Percentiles rank a stretch among this genome's conserved stretches.
These are phyloP conservation scores for Aschersonia sp. DNA, from an alignment of 2,329 filamentous ascomycete genomes.

Conservation along the genomic window DNA sequence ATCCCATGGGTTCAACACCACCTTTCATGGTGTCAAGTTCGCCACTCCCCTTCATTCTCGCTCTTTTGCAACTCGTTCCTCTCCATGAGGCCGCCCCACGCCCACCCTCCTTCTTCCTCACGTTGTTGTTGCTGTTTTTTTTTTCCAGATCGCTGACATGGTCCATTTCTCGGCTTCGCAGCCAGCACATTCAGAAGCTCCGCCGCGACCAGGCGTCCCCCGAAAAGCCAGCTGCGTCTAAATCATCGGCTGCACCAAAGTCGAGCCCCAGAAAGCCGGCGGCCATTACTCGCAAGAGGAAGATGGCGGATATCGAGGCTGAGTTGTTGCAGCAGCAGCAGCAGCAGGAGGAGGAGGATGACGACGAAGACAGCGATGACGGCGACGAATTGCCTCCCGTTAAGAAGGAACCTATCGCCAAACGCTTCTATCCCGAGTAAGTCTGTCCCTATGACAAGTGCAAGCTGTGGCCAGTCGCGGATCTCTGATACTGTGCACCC, in stretches of 20 bases:
- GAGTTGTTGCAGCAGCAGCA: no score
- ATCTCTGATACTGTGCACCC: no score
- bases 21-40: slow-evolving; percentile 24
- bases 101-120: slow-evolving; percentile 5
- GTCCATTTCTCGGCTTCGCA: slow-evolving; percentile 7
- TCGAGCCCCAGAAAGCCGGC: background rate
- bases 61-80: background rate
- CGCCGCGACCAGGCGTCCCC: slow-evolving; percentile 17
- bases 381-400: no score
- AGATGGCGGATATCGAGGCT: slow-evolving; percentile 11
- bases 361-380: no score
- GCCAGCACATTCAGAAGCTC: slow-evolving; percentile 32
- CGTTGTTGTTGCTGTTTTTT: background rate
- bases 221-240: slow-evolving; percentile 2
- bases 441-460: no score
- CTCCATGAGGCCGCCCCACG: background rate
- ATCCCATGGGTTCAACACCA: slow-evolving; percentile 22
- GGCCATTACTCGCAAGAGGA: slow-evolving; percentile 17
- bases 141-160: background rate
- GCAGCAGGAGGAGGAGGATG: no score
- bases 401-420: no score
- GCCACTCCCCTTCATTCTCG: slow-evolving; percentile 7
- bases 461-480: no score
- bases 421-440: no score
- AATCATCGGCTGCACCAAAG: no score